These are phyloP conservation scores for Coffea canephora DNA, from an alignment of 257 asterid genomes.

Conservation along the genomic window DNA sequence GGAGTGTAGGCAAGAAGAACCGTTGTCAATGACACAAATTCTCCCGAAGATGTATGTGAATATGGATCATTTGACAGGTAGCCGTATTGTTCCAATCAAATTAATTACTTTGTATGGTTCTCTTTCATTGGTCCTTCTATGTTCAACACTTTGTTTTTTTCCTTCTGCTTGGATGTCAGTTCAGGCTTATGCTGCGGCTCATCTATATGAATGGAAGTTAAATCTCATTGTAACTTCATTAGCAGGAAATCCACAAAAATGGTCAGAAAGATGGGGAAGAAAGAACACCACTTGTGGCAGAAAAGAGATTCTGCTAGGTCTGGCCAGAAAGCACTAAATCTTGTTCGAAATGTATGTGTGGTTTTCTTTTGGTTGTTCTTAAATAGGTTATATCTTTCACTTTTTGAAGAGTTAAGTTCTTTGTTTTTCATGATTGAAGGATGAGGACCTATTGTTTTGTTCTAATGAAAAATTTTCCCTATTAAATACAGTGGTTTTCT, in stretches of 20 bases:
- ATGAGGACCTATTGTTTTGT: not conserved
- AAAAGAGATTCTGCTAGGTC: constrained; percentile 79
- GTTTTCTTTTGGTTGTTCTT: constrained; percentile 7
- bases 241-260: constrained; percentile 37
- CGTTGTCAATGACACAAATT: constrained; percentile 22
- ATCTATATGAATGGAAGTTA: not conserved
- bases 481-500: not conserved
- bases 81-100: not conserved
- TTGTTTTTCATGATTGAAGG: not conserved
- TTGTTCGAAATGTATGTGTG: constrained; percentile 58
- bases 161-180: constrained; percentile 9
- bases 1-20: constrained; percentile 27
- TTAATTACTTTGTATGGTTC: constrained; percentile 30
- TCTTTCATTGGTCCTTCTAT: not conserved
- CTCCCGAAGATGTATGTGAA: constrained; percentile 20
- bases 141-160: not conserved
- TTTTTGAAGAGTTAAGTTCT: not conserved
- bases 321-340: constrained; percentile 77
- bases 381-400: not conserved
- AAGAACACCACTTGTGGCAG: constrained; percentile 82
- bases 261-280: constrained; percentile 43
- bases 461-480: not conserved
- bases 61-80: constrained; percentile 18
- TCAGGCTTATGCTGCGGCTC: not conserved
- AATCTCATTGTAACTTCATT: constrained; percentile 2